Percentiles rank a stretch among this genome's conserved stretches.
Conservation (phyloP, 495 filamentous ascomycete species). For the Aspergillus affinis region DNA sequence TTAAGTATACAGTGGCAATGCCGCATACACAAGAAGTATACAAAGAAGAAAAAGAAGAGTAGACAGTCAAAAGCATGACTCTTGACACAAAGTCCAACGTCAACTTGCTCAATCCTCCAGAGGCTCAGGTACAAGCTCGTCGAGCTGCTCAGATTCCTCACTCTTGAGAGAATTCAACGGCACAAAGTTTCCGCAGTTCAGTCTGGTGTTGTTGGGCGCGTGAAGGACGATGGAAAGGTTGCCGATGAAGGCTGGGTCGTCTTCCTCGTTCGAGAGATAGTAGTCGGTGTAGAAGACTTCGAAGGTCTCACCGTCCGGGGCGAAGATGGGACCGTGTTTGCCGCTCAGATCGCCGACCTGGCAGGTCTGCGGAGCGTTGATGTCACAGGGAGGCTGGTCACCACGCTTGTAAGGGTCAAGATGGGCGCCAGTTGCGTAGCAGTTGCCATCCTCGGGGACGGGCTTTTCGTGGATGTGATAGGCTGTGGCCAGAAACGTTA, state of each 20-base stretch:
- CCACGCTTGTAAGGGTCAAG: constrained; percentile 66
- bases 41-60: not conserved
- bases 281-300: constrained; percentile 58
- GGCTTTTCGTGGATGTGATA: constrained; percentile 82
- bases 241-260: constrained; percentile 68
- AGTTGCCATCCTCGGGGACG: constrained; percentile 75
- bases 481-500: constrained; percentile 37
- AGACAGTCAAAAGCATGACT: not conserved
- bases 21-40: not conserved
- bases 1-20: not conserved
- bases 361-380: constrained; percentile 62
- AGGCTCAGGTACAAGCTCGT: not conserved
- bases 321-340: constrained; percentile 70
- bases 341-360: constrained; percentile 82
- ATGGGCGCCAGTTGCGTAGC: constrained; percentile 68
- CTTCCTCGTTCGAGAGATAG: constrained; percentile 61
- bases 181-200: constrained; percentile 36
- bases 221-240: constrained; percentile 80
- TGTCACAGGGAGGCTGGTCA: constrained; percentile 64
- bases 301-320: constrained; percentile 36
- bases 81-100: not conserved
- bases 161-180: not conserved
- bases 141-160: not conserved
- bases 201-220: constrained; percentile 21
- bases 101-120: not conserved